A percentile compares a stretch with the other conserved stretches of the same genome.
Evolutionary conservation across 495 filamentous ascomycete species (phyloP).

Genomic region (Tuber aestivum): DNA sequence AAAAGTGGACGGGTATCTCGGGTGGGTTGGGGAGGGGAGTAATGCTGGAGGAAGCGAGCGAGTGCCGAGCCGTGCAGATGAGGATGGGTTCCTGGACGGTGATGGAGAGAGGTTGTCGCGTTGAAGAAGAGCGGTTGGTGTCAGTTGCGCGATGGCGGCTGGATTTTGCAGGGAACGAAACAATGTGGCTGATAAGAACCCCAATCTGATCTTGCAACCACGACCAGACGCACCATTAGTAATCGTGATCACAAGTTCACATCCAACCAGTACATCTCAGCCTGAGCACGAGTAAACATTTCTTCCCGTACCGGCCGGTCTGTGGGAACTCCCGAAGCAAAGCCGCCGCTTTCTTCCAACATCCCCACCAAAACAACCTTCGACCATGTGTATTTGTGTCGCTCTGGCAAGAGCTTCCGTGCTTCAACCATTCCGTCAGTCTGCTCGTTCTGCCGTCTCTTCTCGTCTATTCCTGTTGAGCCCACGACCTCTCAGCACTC

Average conservation of each 20-base stretch:
- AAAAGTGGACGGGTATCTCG: neutral
- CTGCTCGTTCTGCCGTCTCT: constrained; percentile 2
- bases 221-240: neutral
- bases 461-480: neutral
- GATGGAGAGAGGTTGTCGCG: constrained; percentile 4
- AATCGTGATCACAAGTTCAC: neutral
- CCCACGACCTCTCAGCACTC: constrained; percentile 63
- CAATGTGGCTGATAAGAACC: neutral
- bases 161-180: neutral
- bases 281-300: neutral
- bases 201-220: neutral
- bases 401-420: constrained; percentile 1
- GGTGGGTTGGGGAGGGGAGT: neutral
- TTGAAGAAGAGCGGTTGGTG: neutral
- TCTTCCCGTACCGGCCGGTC: neutral
- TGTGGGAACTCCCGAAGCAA: neutral
- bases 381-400: constrained; percentile 18
- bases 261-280: neutral
- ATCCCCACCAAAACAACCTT: neutral
- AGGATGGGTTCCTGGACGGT: neutral
- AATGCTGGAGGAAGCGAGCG: constrained; percentile 18
- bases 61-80: constrained; percentile 24
- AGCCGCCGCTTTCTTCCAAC: constrained; percentile 3
- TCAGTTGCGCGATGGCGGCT: constrained; percentile 3
- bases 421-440: constrained; percentile 12